A percentile compares a stretch with the other conserved stretches of the same genome.
Conservation (phyloP, 148 eudicot genomes). For the Persicaria maculosa region DNA sequence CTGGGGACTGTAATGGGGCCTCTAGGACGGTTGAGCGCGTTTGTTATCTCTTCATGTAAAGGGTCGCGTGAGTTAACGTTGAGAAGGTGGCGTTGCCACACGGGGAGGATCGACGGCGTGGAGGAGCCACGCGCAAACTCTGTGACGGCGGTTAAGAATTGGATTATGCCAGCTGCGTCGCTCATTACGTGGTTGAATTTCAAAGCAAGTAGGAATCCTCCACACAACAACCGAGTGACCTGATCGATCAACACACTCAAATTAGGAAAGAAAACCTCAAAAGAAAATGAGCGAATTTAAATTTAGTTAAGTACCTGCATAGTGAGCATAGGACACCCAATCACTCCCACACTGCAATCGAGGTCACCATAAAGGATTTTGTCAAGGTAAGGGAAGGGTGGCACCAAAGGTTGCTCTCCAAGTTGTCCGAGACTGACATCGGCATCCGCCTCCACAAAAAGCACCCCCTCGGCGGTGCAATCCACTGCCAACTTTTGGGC, state of each 20-base stretch:
- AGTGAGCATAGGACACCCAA: constrained; percentile 2
- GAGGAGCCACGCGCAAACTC: constrained; percentile 22
- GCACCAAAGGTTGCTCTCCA: background rate
- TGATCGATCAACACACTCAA: background rate
- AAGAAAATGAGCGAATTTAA: background rate
- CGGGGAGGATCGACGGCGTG: constrained; percentile 18
- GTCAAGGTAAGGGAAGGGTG: constrained; percentile 13
- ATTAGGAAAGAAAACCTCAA: background rate
- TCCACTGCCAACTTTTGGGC: constrained; percentile 23
- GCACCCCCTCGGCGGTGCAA: constrained; percentile 13
- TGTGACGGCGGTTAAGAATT: constrained; percentile 21
- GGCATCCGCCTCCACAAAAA: constrained; percentile 14
- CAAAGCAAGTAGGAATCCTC: constrained; percentile 26
- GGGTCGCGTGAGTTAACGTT: constrained; percentile 12
- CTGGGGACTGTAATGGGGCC: too few species aligned
- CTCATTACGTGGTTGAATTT: constrained; percentile 25
- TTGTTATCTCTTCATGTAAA: constrained; percentile 3
- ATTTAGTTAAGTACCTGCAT: background rate
- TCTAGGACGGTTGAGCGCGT: too few species aligned
- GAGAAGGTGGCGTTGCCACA: constrained; percentile 13
- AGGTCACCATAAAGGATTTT: background rate
- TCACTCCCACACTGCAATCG: background rate
- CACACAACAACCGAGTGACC: constrained; percentile 29
- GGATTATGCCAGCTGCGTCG: constrained; percentile 25
- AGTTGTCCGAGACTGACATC: constrained; percentile 9